Conservation (phyloP, 2,329 filamentous ascomycete genomes). For the Cladosporium sp. region DNA sequence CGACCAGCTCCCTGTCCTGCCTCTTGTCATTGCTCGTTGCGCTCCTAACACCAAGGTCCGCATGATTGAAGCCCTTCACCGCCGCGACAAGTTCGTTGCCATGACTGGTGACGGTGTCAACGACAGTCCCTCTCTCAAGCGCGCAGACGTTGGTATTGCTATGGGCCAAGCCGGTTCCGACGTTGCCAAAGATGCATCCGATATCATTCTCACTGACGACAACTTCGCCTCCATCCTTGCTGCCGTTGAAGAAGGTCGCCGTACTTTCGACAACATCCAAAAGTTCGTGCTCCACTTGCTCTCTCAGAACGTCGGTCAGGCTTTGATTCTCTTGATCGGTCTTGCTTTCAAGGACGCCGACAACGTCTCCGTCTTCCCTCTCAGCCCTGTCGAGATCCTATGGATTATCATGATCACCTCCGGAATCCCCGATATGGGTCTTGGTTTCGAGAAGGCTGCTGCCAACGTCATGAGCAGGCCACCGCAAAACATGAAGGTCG, state of each 20-base stretch:
- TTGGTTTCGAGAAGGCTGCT: constrained; percentile 76
- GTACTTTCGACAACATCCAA: constrained; percentile 88
- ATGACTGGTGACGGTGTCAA: constrained; percentile 92
- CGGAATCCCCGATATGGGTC: constrained; percentile 82
- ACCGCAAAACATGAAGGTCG: constrained; percentile 67
- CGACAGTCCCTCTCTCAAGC: constrained; percentile 78
- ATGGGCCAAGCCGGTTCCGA: constrained; percentile 85
- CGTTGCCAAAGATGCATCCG: constrained; percentile 78
- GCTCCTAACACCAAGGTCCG: constrained; percentile 84
- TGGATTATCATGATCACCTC: constrained; percentile 96
- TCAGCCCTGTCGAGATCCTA: constrained; percentile 82
- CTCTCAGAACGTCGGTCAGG: constrained; percentile 92
- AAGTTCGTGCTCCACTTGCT: constrained; percentile 89
- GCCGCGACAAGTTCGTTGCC: constrained; percentile 73
- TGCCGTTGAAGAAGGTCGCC: constrained; percentile 77
- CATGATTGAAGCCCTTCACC: constrained; percentile 86
- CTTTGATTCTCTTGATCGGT: constrained; percentile 77
- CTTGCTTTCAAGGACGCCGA: constrained; percentile 75
- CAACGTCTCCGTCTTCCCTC: constrained; percentile 78
- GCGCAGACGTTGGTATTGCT: constrained; percentile 82
- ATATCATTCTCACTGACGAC: constrained; percentile 86
- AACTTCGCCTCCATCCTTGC: constrained; percentile 86
- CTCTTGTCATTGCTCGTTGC: constrained; percentile 80
- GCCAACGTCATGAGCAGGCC: constrained; percentile 78
- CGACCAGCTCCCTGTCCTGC: constrained; percentile 71